phyloP scores from a whole-genome alignment of 805 yeast species.

The Nakazawaea populi region DNA sequence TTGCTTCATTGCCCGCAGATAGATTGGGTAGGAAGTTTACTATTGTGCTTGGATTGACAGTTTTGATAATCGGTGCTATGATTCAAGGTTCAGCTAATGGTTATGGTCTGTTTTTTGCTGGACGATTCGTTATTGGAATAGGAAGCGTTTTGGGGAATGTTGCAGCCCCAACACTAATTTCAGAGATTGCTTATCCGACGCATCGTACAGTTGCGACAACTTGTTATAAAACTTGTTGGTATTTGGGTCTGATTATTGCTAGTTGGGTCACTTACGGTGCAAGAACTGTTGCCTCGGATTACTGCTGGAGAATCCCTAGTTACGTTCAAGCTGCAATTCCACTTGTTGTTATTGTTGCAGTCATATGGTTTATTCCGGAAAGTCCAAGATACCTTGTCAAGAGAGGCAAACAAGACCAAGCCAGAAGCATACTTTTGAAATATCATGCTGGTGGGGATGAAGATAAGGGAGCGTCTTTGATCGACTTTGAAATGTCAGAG shows the following conservation, averaged over 20 bases:
- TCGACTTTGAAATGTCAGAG: conserved; percentile 34
- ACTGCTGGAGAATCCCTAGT: conserved; percentile 24
- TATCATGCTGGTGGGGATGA: conserved; percentile 32
- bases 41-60: conserved; percentile 2
- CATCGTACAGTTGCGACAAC: conserved; percentile 32
- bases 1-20: conserved; percentile 27
- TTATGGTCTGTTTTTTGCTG: conserved; percentile 25
- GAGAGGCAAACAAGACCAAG: conserved; percentile 33
- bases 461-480: conserved; percentile 21
- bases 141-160: conserved; percentile 34
- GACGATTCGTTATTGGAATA: conserved; percentile 38
- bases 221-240: conserved; percentile 44
- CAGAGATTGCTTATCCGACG: conserved; percentile 39
- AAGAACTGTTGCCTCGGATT: conserved; percentile 1
- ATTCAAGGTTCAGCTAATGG: conserved; percentile 16
- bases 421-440: conserved; percentile 30
- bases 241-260: conserved; percentile 47
- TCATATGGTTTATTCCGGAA: conserved; percentile 36
- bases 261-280: conserved; percentile 49
- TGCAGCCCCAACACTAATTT: conserved; percentile 37
- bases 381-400: conserved; percentile 40
- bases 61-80: conserved; percentile 6
- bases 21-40: conserved; percentile 32
- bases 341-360: conserved; percentile 20
- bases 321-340: conserved; percentile 32